phyloP scores from a whole-genome alignment of 768 basidiomycete species.

The Phaeotremella skinneri region DNA sequence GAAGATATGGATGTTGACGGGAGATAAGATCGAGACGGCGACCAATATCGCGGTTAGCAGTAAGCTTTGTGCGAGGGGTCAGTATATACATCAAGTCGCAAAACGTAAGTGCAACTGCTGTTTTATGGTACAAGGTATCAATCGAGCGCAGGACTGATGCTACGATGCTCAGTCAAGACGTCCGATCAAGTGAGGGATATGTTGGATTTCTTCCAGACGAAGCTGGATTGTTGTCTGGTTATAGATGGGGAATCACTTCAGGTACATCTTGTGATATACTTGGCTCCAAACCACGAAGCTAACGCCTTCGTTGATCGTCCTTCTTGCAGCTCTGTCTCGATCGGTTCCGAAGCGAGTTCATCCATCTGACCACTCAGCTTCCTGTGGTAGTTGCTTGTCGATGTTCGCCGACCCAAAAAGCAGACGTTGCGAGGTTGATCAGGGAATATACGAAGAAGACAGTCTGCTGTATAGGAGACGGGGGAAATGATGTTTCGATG shows the following conservation, averaged over 20 bases:
- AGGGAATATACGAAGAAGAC: constrained; percentile 86
- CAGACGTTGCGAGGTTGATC: constrained; percentile 92
- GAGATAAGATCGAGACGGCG: constrained; percentile 98
- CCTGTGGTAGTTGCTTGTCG: constrained; percentile 96
- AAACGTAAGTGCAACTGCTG: constrained; percentile 63
- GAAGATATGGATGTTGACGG: constrained; percentile 99
- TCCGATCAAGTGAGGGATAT: constrained; percentile 78
- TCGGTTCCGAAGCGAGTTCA: constrained; percentile 87
- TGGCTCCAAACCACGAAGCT: too few relatives aligned
- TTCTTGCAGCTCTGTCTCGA: constrained; percentile 76
- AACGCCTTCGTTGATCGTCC: too few relatives aligned
- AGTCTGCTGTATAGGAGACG: constrained; percentile 98
- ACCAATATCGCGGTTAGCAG: constrained; percentile 97
- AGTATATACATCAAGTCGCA: constrained; percentile 94
- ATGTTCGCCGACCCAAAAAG: constrained; percentile 98
- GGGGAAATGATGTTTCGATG: constrained; percentile 99
- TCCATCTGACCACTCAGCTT: constrained; percentile 91
- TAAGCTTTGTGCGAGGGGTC: constrained; percentile 89
- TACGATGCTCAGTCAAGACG: constrained; percentile 65
- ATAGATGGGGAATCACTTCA: constrained; percentile 97
- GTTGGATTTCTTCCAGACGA: constrained; percentile 88
- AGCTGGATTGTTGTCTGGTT: constrained; percentile 94
- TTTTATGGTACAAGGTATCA: constrained; percentile 1
- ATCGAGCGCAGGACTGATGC: neutral
- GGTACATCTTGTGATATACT: too few relatives aligned